Conservation (phyloP, 2,329 filamentous ascomycete genomes). For the Trichoderma atroviride region DNA sequence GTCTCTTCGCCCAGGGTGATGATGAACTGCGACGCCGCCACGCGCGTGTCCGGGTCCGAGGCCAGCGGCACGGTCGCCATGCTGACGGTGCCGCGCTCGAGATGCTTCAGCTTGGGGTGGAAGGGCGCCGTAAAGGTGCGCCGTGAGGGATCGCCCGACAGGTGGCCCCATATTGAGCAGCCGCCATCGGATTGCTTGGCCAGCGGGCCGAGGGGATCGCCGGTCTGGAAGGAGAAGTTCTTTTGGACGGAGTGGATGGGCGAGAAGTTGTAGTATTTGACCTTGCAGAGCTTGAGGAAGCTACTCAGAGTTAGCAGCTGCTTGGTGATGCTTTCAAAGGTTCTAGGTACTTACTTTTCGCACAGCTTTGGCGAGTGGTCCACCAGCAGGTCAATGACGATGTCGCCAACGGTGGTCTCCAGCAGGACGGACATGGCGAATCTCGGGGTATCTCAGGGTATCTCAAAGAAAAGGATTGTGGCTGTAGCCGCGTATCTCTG, state of each 20-base stretch:
- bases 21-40: constrained; percentile 91
- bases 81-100: constrained; percentile 88
- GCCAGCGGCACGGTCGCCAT: constrained; percentile 88
- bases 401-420: constrained; percentile 89
- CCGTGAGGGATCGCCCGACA: constrained; percentile 67
- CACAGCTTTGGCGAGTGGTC: constrained; percentile 89
- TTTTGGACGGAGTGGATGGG: constrained; percentile 91
- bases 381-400: constrained; percentile 89
- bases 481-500: constrained; percentile 4
- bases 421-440: constrained; percentile 84
- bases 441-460: background rate
- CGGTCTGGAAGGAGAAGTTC: constrained; percentile 94
- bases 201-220: constrained; percentile 87
- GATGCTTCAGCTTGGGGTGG: constrained; percentile 83
- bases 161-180: constrained; percentile 85
- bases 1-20: constrained; percentile 87
- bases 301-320: constrained; percentile 51
- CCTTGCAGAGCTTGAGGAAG: constrained; percentile 97
- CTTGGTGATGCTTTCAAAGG: background rate
- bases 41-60: constrained; percentile 75
- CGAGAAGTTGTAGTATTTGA: constrained; percentile 99
- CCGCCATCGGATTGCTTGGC: constrained; percentile 88
- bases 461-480: background rate
- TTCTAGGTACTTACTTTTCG: constrained; percentile 77
- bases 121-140: constrained; percentile 84